Base-by-base conservation (phyloP, 1,284 basidiomycete species). In the Puccinia triticina region DNA sequence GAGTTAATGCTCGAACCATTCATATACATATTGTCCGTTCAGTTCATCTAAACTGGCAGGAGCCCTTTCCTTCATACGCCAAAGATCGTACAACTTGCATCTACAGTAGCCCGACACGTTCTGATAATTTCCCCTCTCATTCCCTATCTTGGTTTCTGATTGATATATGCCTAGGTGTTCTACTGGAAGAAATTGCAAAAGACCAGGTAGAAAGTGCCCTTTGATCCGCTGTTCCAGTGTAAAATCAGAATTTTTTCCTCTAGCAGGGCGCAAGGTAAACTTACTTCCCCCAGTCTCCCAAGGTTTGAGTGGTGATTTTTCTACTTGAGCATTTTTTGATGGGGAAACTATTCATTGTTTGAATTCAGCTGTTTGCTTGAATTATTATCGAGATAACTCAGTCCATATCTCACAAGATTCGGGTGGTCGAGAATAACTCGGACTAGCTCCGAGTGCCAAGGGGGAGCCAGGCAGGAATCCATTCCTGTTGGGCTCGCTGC, bases 131-230 rank as follows among this genome's bases (percentile, higher is more conserved):
- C 26, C 32, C 5, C 14, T 32, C 29, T 50, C 29, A 53, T 21
- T 14, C 16, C 50, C 50, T 32, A 29, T 21, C n/a, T 72, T 50
- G 26, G 46, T 48, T 32, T 37, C 46, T 50, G 46, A 11, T 50
- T 23, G 26, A 72, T 23, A 18, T 2, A 18, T 21, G 10, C 16
- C 5, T 40, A 72, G 69, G 69, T 14, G 69, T 72, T 72, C 18
- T 72, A 32, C 46, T 72, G n/a, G 69, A 72, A 72, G 69, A 72
- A 53, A 72, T 72, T 16, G 50, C 69, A 21, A 72, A 50, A 50
- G 69, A 72, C n/a, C 69, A 72, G 69, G 21, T 72, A 8, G 43
- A 48, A 29, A 72, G 48, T 50, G 23, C 29, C 43, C 46, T 29
- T 48, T 66, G 37, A 43, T 40, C 34, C 37, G 37, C 21, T 43